These are phyloP conservation scores for Mycena vitilis DNA, from an alignment of 768 basidiomycete genomes.

Conservation along the genomic window DNA sequence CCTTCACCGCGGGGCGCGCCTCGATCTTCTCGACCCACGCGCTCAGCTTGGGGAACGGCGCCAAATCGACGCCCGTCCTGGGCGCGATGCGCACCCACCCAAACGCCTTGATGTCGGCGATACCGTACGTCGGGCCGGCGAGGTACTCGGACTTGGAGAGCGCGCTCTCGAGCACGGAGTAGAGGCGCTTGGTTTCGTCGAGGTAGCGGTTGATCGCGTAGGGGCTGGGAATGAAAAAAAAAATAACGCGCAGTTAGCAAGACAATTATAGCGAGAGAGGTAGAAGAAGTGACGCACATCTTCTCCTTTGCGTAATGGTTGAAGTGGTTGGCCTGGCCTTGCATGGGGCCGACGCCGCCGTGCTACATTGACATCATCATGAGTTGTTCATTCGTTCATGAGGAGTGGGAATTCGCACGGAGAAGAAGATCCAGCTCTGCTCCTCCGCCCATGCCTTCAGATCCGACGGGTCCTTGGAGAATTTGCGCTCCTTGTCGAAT, in stretches of 20 bases:
- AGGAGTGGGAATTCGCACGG: conserved; percentile 4
- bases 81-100: conserved; percentile 20
- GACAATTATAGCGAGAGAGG: neutral
- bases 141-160: conserved; percentile 21
- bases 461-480: conserved; percentile 25
- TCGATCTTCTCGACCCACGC: conserved; percentile 18
- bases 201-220: conserved; percentile 28
- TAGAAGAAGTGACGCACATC: conserved; percentile 7
- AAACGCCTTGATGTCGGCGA: conserved; percentile 21
- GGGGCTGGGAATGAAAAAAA: conserved; percentile 4
- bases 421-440: conserved; percentile 22
- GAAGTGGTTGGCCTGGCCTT: conserved; percentile 22
- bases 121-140: conserved; percentile 17
- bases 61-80: conserved; percentile 12
- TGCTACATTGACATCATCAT: conserved; percentile 8
- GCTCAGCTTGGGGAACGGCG: conserved; percentile 22
- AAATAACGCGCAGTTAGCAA: neutral
- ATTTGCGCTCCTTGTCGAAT: conserved; percentile 22
- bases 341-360: conserved; percentile 20
- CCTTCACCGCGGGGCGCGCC: conserved; percentile 23
- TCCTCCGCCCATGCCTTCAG: conserved; percentile 24
- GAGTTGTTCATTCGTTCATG: neutral
- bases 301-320: conserved; percentile 18
- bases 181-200: conserved; percentile 17
- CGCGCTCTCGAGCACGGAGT: conserved; percentile 16